Evolutionary conservation across 257 asterid species (phyloP), one percentile per base, ranked within the genome.

Genomic region (Henckelia pumila): DNA sequence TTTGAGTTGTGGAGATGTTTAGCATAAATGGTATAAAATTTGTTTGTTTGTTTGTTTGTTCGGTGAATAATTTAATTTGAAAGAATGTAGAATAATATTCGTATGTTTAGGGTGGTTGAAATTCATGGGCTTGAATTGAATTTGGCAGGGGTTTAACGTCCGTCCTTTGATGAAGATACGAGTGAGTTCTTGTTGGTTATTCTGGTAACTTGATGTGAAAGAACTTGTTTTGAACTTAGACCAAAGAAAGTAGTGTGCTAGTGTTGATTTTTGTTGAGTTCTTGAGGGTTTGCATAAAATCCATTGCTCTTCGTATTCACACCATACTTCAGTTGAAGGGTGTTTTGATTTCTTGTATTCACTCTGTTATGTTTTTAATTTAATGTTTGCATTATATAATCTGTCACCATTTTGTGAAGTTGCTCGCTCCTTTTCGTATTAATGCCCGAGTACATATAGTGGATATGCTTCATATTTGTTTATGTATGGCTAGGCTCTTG

Each of bases 61-160:
- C 1, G 50, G 58, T 59, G 21, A 57, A 9, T 2, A 28, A 35
- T 33, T 29, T 29, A 16, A 25, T 24, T 32, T 61, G 69, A 20
- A 57, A 2, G 47, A 49, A 37, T 30, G 22, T n/a, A 25, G 56
- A 64, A 24, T n/a, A 30, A 16, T 64, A 52, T 9, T 69, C 26
- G 59, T 26, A 14, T 6, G 33, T 44, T 28, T 66, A 60, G 67
- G 61, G 69, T 67, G 17, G 64, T 76, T 74, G 7, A 24, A 47
- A 35, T 44, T 83, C 64, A 78, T 79, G 75, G 73, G 80, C 71
- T 74, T 74, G 80, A 75, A 78, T 79, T 82, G 85, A 75, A 80
- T 85, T 78, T 86, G 84, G 77, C 95, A 83, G 97, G 95, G 81
- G 79, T 77, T 49, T 86, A 78, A 75, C 59, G 69, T 75, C 70